phyloP scores from a whole-genome alignment of 164 flowering plant species.

The Santalum album region DNA sequence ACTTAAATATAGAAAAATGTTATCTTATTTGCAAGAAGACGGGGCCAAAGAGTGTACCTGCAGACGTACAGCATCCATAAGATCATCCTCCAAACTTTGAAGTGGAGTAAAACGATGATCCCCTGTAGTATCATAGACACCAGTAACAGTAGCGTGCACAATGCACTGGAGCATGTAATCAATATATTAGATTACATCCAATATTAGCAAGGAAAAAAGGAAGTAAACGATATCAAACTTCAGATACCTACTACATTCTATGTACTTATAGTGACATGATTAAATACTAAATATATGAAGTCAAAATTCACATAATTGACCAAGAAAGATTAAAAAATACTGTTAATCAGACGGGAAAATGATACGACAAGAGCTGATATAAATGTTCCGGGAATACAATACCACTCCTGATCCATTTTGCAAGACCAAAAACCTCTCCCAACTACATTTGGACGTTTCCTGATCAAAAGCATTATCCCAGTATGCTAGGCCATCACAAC shows the following conservation, averaged over 20 bases:
- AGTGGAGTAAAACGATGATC: constrained; percentile 17
- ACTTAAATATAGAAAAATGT: not conserved
- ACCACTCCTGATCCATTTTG: constrained; percentile 77
- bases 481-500: constrained; percentile 54
- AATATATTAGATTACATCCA: constrained; percentile 2
- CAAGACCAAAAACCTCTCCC: constrained; percentile 82
- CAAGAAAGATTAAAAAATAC: not conserved
- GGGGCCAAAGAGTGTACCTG: constrained; percentile 38
- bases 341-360: too few relatives aligned
- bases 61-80: constrained; percentile 66
- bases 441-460: constrained; percentile 31
- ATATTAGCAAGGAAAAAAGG: not conserved
- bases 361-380: too few relatives aligned
- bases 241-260: too few relatives aligned
- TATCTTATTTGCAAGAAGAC: not conserved
- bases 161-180: constrained; percentile 44
- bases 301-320: not conserved
- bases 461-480: constrained; percentile 39
- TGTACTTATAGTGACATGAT: too few relatives aligned
- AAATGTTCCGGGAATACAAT: constrained; percentile 5
- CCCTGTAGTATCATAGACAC: constrained; percentile 20
- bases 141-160: constrained; percentile 57
- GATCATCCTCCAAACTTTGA: constrained; percentile 26
- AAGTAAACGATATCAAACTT: too few relatives aligned
- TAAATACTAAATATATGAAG: too few relatives aligned